These are phyloP conservation scores for Periglandula ipomoeae DNA, from an alignment of 2,329 filamentous ascomycete genomes.

Conservation along the genomic window DNA sequence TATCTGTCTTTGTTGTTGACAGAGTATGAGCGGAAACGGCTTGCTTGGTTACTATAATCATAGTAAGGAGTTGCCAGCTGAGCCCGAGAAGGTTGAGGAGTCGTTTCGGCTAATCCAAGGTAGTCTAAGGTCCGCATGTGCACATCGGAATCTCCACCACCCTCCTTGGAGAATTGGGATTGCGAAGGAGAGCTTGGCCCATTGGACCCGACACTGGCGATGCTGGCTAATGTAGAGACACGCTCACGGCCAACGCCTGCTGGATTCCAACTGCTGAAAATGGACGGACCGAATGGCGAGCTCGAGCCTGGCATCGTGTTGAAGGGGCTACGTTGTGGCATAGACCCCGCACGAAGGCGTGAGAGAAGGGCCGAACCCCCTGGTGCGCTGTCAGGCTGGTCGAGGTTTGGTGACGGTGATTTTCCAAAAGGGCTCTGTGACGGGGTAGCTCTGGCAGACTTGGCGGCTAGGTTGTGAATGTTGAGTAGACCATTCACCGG, in stretches of 20 bases:
- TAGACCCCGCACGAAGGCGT: constrained; percentile 80
- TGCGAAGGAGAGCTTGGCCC: constrained; percentile 80
- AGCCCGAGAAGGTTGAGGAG: constrained; percentile 70
- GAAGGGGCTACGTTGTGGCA: constrained; percentile 78
- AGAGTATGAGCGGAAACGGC: constrained; percentile 91
- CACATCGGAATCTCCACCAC: constrained; percentile 77
- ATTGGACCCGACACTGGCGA: constrained; percentile 83
- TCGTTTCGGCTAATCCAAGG: constrained; percentile 87
- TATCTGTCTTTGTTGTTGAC: constrained; percentile 99
- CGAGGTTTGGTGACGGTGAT: constrained; percentile 49
- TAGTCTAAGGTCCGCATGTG: constrained; percentile 89
- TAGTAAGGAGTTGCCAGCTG: constrained; percentile 68
- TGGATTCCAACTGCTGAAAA: constrained; percentile 83
- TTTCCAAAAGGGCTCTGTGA: constrained; percentile 76
- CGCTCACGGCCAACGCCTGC: constrained; percentile 61
- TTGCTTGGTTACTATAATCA: constrained; percentile 67
- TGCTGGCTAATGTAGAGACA: constrained; percentile 73
- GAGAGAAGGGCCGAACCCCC: constrained; percentile 69
- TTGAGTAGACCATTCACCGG: constrained; percentile 50
- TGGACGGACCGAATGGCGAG: constrained; percentile 76
- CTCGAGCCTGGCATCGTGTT: constrained; percentile 43
- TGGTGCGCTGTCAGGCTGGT: constrained; percentile 35
- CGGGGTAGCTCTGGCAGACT: constrained; percentile 76
- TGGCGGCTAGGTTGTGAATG: constrained; percentile 53
- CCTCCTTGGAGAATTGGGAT: constrained; percentile 79